Evolutionary conservation across 2,329 filamentous ascomycete genomes (phyloP), one percentile per base, ranked within the genome.

Genomic region (Sclerotinia borealis): DNA sequence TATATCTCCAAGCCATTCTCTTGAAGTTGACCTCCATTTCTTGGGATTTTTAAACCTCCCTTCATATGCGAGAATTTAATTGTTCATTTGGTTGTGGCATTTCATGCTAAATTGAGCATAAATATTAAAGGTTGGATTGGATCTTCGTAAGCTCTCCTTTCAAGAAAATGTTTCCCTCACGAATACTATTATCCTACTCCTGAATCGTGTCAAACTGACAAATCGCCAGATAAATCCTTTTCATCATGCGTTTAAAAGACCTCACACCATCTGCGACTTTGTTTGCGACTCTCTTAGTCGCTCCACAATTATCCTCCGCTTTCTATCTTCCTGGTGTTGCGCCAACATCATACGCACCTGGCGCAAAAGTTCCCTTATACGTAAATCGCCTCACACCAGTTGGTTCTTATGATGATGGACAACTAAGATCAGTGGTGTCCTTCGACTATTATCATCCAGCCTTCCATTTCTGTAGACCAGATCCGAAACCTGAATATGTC

Each of bases 321-420:
- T 99, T 98, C 80, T 99, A 99, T 79, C 90, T 99, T 47, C 95
- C 93, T 43, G 95, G 95, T 70, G 92, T 97, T 71, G 93, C 93
- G 68, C 95, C 95, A 27, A 96, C 92, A 49, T 93, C 93, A 63
- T 99, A 99, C 80, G 86, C 90, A 72, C 79, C 81, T 59, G 90
- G 87, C 73, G 90, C 95, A 71, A 79, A 79, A 31, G 95, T 99
- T 29, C 91, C 93, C 29, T 84, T 99, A 55, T 88, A 91, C 73
- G 95, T 99, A 76, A 99, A 99, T 79, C 88, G 88, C 74, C 88
- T 99, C 72, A 95, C 91, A 48, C 93, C 95, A 4, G 86, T 93
- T 51, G 87, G 92, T 51, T 89, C 90, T 48, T 82, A 85, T 65
- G 83, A 85, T 68, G 92, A 96, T 77, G 85, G 89, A 31, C 88